Base-by-base conservation (phyloP, 1,139 yeast species). In the Starmera stellimalicola region DNA sequence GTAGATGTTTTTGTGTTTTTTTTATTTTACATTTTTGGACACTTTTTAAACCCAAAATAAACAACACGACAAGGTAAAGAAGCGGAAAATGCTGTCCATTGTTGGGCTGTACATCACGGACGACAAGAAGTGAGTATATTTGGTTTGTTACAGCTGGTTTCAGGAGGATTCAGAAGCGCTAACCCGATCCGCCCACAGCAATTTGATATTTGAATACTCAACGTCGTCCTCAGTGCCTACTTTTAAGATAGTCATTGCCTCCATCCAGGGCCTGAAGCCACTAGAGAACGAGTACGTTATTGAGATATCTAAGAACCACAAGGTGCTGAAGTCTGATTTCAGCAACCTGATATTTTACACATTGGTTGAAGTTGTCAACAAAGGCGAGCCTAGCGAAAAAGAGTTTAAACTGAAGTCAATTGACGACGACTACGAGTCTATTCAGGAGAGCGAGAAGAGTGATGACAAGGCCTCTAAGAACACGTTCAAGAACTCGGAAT, bases 21-120 rank as follows among this genome's bases (percentile, higher is more conserved):
- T n/a, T n/a, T n/a, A n/a, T n/a, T n/a, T n/a, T n/a, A n/a, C n/a
- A n/a, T n/a, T n/a, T n/a, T n/a, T n/a, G n/a, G n/a, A n/a, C n/a
- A n/a, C n/a, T n/a, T n/a, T n/a, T n/a, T n/a, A 17, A 26, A 26
- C 4, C 7, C 14, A 12, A 6, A 11, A 16, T 10, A 4, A 6
- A 26, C 5, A 16, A 26, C 9, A 15, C n/a, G n/a, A 29, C n/a
- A 20, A 15, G 7, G 16, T 9, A 14, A 14, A 10, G 5, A 9
- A 11, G 8, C 14, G 12, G 26, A 34, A 26, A 33, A 63, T 64
- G 70, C 62, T 66, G 22, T 47, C 65, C 29, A 58, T 69, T 29
- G 82, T 77, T 44, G 84, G 84, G 8, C 61, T 81, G 16, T 80
- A 76, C 51, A 71, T 81, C 18, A 59, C 81, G 5, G 85, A 79